Percentiles rank a stretch among this genome's conserved stretches.
Evolutionary conservation across 768 basidiomycete species (phyloP).

Genomic region (Russula earlei): DNA sequence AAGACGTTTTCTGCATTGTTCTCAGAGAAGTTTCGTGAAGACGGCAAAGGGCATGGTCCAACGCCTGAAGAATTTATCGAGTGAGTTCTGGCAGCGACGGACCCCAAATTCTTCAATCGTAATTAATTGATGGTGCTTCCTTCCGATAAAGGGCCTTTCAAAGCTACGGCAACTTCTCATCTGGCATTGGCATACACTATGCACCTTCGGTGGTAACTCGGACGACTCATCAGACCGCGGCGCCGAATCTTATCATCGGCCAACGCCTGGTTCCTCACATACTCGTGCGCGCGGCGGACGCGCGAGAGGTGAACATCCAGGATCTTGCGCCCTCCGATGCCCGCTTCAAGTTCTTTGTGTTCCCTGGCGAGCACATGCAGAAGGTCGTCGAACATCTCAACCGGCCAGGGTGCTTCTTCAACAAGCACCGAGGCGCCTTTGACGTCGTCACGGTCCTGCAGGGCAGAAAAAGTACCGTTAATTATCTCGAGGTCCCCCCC

Average conservation of each 20-base stretch:
- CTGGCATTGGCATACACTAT: conserved; percentile 45
- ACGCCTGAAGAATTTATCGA: conserved; percentile 40
- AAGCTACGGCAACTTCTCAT: conserved; percentile 37
- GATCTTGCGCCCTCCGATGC: conserved; percentile 40
- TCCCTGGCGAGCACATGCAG: conserved; percentile 27
- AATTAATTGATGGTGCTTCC: too few species aligned
- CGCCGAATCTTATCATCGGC: conserved; percentile 36
- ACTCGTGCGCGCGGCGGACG: conserved; percentile 39
- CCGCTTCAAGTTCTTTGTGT: conserved; percentile 41
- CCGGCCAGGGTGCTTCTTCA: conserved; percentile 24
- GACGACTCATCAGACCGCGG: conserved; percentile 29
- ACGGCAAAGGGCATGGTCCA: conserved; percentile 34
- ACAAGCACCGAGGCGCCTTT: conserved; percentile 23
- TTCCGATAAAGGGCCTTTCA: conserved; percentile 29
- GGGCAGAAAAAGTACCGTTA: conserved; percentile 28
- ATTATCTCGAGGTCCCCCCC: conserved; percentile 27
- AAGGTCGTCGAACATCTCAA: conserved; percentile 25
- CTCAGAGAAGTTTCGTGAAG: conserved; percentile 41
- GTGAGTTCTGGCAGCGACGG: too few species aligned
- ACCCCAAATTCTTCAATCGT: too few species aligned
- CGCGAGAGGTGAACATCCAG: conserved; percentile 39
- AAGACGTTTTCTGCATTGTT: conserved; percentile 43
- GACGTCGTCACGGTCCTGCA: conserved; percentile 25
- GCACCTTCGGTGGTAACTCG: conserved; percentile 31
- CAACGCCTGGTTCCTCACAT: conserved; percentile 41